Base-by-base conservation (phyloP, 805 yeast genomes). In the Candida boleticola region DNA sequence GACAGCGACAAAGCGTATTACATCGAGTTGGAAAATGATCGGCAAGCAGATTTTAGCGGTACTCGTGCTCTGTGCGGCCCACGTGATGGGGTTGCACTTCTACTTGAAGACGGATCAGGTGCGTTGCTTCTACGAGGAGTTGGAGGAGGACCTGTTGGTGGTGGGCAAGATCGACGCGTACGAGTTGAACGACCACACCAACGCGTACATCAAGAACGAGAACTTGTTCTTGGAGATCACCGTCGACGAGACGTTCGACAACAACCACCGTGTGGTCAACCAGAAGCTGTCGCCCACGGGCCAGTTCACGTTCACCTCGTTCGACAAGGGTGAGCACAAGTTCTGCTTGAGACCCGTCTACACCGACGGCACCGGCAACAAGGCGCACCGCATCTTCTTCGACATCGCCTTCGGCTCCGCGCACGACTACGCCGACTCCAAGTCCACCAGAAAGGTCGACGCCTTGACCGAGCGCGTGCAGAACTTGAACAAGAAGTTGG, bases 261-360 rank as follows among this genome's bases (percentile, higher is more conserved):
- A 82, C 58, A 78, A 85, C 62, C 92, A 90, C 62, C 73, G 82
- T 44, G 95, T 89, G 20, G 82, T 82, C 29, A 62, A 73, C 45
- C 95, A 88, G 61, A 79, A 73, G 54, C 79, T 82, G 21, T 50
- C 73, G 2, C 67, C 86, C 10, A 63, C 61, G 30, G 86, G 89
- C 13, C 83, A 82, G 47, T 85, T 88, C 62, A 75, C 89, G 23
- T 89, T 87, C 70, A 83, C 90, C 10, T 85, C 97, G 1, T 66
- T 80, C 36, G 96, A 85, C 41, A 70, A 83, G 9, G 97, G 97
- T 29, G 95, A 86, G 60, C 97, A 89, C 71, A 74, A 76, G 54
- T 74, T 90, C 53, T 89, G 97, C 66, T 68, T 89, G 52, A 66
- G 64, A 18, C 80, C 81, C 21, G 52, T 62, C 16, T 61, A 81